phyloP scores from a whole-genome alignment of 2,329 filamentous ascomycete genomes.

The Clonostachys sp. region DNA sequence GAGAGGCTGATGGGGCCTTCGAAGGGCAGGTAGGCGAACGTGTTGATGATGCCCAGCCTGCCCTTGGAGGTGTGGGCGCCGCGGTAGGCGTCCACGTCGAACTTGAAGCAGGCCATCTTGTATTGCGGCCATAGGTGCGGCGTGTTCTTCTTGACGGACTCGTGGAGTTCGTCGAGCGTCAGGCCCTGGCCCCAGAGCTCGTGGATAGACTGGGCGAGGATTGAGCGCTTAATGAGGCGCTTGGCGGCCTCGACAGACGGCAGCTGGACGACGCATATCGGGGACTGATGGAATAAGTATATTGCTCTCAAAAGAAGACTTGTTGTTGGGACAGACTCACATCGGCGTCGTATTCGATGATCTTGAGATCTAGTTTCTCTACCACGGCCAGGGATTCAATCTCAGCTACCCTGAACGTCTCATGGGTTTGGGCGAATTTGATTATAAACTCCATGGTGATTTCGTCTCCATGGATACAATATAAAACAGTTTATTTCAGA shows the following conservation, averaged over 20 bases:
- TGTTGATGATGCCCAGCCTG: conserved; percentile 74
- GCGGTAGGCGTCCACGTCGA: conserved; percentile 78
- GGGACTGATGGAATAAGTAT: conserved; percentile 53
- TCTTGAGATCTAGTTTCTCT: conserved; percentile 60
- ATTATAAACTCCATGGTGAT: conserved; percentile 73
- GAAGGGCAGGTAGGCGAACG: conserved; percentile 75
- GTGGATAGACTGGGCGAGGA: conserved; percentile 79
- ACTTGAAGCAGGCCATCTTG: conserved; percentile 67
- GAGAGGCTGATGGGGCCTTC: conserved; percentile 74
- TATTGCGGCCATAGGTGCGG: conserved; percentile 64
- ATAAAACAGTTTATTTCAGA: no score
- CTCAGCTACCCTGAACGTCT: conserved; percentile 85
- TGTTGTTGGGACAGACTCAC: conserved; percentile 43
- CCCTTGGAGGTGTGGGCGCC: conserved; percentile 60
- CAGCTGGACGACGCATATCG: conserved; percentile 76
- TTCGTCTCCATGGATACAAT: no score
- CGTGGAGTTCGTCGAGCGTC: conserved; percentile 65
- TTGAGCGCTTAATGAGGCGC: conserved; percentile 67
- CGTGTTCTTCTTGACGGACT: conserved; percentile 54
- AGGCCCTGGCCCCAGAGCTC: conserved; percentile 79
- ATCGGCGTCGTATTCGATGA: conserved; percentile 69
- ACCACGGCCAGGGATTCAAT: conserved; percentile 73
- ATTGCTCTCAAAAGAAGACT: neutral
- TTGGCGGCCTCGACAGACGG: conserved; percentile 60
- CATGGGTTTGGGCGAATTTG: conserved; percentile 83